These are phyloP conservation scores for Pseudovirgaria hyperparasitica DNA, from an alignment of 2,329 filamentous ascomycete species.

Conservation along the genomic window DNA sequence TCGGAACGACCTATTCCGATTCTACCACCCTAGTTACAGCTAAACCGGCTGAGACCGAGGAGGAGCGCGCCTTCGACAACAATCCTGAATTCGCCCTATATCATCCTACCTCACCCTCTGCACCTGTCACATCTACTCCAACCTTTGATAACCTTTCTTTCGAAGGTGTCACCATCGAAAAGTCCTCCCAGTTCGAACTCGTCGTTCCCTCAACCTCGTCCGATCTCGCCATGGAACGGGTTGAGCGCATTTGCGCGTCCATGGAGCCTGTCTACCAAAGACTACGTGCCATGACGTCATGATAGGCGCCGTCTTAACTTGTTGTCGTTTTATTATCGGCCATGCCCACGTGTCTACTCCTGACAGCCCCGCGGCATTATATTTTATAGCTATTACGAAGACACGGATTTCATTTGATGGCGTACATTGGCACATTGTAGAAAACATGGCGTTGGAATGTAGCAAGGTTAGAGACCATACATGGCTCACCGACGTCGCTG, in stretches of 20 bases:
- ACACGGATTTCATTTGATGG: too few relatives aligned
- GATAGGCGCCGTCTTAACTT: too few relatives aligned
- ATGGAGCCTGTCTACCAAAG: slow-evolving; percentile 21
- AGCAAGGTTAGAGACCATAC: too few relatives aligned
- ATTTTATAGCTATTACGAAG: too few relatives aligned
- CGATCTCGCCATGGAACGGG: slow-evolving; percentile 16
- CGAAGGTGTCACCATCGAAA: slow-evolving; percentile 48
- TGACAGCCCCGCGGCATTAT: too few relatives aligned
- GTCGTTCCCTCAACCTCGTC: slow-evolving; percentile 40
- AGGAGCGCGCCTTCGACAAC: slow-evolving; percentile 40
- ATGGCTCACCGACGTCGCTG: too few relatives aligned
- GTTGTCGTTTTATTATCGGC: too few relatives aligned
- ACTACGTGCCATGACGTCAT: slow-evolving; percentile 21
- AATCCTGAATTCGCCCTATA: slow-evolving; percentile 51
- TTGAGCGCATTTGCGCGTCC: slow-evolving; percentile 21
- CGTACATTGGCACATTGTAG: too few relatives aligned
- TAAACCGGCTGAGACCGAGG: slow-evolving; percentile 10
- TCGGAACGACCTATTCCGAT: slow-evolving; percentile 32
- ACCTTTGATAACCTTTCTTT: slow-evolving; percentile 19
- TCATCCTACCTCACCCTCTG: slow-evolving; percentile 28
- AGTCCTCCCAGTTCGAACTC: slow-evolving; percentile 52
- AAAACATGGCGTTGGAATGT: too few relatives aligned
- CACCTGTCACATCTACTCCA: slow-evolving; percentile 24
- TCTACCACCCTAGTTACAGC: slow-evolving; percentile 13
- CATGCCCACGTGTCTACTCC: too few relatives aligned